phyloP scores from a whole-genome alignment of 331 rosid species.

The Ulmus americana region DNA sequence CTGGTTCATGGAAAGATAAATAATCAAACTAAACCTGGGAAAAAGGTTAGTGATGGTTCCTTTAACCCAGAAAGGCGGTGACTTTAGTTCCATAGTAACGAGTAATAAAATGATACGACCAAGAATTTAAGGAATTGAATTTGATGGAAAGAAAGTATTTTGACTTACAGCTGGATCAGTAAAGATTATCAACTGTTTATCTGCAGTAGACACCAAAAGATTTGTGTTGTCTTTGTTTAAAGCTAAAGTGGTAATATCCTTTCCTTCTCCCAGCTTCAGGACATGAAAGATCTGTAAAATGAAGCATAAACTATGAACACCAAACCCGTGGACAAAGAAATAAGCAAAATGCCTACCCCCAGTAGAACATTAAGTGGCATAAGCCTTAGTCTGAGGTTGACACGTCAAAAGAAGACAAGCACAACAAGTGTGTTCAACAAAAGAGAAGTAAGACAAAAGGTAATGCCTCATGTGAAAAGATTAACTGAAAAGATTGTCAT shows the following conservation, averaged over 20 bases:
- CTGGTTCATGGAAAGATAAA: not conserved
- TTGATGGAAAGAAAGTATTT: conserved; percentile 13
- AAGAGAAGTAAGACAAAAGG: not conserved
- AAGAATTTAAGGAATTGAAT: not conserved
- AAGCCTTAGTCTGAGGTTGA: conserved; percentile 1
- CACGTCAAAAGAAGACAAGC: not conserved
- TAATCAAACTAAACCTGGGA: not conserved
- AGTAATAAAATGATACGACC: not conserved
- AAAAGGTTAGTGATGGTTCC: not conserved
- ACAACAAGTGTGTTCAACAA: not conserved
- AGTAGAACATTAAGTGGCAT: not conserved
- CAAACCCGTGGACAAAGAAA: not conserved
- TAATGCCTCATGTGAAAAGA: not conserved
- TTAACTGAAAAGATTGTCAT: not conserved
- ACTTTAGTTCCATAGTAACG: not conserved
- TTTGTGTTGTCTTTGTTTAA: conserved; percentile 75
- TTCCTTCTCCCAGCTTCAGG: conserved; percentile 60
- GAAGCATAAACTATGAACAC: conserved; percentile 9
- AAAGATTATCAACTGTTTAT: conserved; percentile 73
- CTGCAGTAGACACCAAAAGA: conserved; percentile 84
- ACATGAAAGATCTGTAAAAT: conserved; percentile 66
- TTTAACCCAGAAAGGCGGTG: not conserved
- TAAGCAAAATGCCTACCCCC: not conserved
- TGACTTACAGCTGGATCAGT: conserved; percentile 91
- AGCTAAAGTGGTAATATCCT: conserved; percentile 82